These are phyloP conservation scores for Solanum rostratum DNA, from an alignment of 257 asterid genomes.

Conservation along the genomic window DNA sequence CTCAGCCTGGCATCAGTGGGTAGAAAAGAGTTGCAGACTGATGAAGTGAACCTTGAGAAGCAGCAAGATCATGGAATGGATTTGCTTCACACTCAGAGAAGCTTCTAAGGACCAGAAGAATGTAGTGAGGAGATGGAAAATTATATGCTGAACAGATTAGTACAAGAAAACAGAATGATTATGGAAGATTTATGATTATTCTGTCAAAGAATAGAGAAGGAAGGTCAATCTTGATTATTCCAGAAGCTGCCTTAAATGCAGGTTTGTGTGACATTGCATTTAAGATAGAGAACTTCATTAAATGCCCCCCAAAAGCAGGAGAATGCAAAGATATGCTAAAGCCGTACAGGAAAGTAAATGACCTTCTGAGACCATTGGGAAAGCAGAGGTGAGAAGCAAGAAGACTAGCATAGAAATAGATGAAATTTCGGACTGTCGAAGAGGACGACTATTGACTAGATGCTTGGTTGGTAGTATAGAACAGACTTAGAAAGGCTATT, in stretches of 20 bases:
- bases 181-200: neutral
- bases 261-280: neutral
- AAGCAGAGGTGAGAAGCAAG: neutral
- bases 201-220: neutral
- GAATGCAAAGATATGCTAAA: neutral
- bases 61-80: neutral
- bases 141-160: neutral
- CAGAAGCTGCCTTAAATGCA: neutral
- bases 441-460: neutral
- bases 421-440: neutral
- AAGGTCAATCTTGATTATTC: neutral
- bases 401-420: neutral
- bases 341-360: neutral
- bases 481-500: neutral
- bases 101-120: neutral
- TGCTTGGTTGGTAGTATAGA: neutral
- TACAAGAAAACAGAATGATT: neutral
- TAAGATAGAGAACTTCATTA: neutral
- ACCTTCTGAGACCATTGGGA: neutral
- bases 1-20: neutral
- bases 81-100: neutral
- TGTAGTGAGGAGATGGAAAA: neutral
- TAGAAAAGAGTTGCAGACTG: neutral
- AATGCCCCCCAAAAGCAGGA: neutral
- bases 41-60: neutral